Base-by-base conservation (phyloP, 345 rosid genomes). In the Moringa oleifera region DNA sequence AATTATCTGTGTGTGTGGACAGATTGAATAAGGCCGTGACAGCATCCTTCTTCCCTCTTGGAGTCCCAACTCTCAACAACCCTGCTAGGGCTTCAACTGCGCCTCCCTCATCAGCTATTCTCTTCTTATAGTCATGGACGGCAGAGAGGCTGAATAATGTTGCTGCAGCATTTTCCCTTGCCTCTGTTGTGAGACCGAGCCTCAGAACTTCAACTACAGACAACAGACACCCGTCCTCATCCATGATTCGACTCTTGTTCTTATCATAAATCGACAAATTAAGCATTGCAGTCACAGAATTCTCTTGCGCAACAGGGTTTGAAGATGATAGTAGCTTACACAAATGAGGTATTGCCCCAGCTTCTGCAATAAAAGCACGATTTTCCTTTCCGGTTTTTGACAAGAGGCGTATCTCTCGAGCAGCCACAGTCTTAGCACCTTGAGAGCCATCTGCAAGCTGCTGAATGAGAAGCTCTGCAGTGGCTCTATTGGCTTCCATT, bases 161-260 rank as follows among this genome's bases (percentile, higher is more conserved):
- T 0, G 97, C 97, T 1, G 97, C 96, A 18, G 97, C 99, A 52
- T 95, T 95, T 75, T 95, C 95, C 74, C 89, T 87, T 0, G 93
- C 91, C 55, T 87, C 93, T 19, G 84, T 87, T 12, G 97, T 85
- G 23, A 81, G 77, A 46, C 99, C 97, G 4, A 71, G 72, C 41
- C 83, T 85, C 59, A 91, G 73, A 7, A 89, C 96, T 17, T 79
- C 79, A 7, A 91, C 91, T 15, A 91, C 84, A 1, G 91, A 81
- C 61, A 77, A 76, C 64, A 95, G 74, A 70, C 96, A 95, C 46
- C 86, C 90, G 0, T 47, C 68, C 81, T 95, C 96, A 2, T 95
- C 90, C 83, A 95, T 87, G 31, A 91, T 91, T 23, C 65, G 76
- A 57, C 94, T 77, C 70, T 89, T 95, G 62, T 95, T 95, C 82